Percentiles rank a stretch among this genome's conserved stretches.
Evolutionary conservation across 1,139 yeast species (phyloP).

Genomic region (Ogataea hybrid): DNA sequence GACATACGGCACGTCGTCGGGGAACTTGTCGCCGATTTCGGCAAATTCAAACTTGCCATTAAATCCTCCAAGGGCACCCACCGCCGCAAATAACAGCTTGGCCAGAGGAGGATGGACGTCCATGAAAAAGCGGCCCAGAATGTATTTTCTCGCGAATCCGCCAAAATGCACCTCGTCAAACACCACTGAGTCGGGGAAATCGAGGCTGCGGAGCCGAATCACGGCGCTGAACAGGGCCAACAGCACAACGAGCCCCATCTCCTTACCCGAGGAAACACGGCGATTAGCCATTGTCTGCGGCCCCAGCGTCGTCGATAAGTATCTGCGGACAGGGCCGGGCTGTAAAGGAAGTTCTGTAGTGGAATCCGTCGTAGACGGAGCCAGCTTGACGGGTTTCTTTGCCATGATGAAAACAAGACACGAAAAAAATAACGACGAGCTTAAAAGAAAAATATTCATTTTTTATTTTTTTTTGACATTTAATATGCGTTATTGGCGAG

Average conservation of each 20-base stretch:
- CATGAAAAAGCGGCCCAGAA: constrained; percentile 73
- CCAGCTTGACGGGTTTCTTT: constrained; percentile 17
- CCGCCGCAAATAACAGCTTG: constrained; percentile 81
- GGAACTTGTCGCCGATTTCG: constrained; percentile 65
- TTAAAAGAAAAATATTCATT: neutral
- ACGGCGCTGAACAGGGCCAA: constrained; percentile 53
- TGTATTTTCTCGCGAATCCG: constrained; percentile 74
- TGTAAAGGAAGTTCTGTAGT: constrained; percentile 37
- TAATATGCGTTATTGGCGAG: neutral
- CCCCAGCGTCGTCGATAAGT: constrained; percentile 44
- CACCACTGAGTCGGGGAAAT: constrained; percentile 76
- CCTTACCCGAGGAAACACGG: constrained; percentile 34
- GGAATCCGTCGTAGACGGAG: constrained; percentile 8
- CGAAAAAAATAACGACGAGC: constrained; percentile 4
- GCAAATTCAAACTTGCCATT: constrained; percentile 73
- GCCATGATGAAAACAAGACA: constrained; percentile 24
- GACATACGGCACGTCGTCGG: constrained; percentile 64
- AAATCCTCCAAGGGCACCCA: constrained; percentile 71
- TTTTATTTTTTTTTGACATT: neutral
- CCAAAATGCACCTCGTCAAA: constrained; percentile 93
- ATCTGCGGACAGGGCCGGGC: constrained; percentile 39
- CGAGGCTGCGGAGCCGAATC: constrained; percentile 61
- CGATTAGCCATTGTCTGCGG: constrained; percentile 38
- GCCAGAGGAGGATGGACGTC: constrained; percentile 96
- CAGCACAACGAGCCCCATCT: constrained; percentile 42